Conservation (phyloP, 106 monocot species). For the Amphibolis antarctica region DNA sequence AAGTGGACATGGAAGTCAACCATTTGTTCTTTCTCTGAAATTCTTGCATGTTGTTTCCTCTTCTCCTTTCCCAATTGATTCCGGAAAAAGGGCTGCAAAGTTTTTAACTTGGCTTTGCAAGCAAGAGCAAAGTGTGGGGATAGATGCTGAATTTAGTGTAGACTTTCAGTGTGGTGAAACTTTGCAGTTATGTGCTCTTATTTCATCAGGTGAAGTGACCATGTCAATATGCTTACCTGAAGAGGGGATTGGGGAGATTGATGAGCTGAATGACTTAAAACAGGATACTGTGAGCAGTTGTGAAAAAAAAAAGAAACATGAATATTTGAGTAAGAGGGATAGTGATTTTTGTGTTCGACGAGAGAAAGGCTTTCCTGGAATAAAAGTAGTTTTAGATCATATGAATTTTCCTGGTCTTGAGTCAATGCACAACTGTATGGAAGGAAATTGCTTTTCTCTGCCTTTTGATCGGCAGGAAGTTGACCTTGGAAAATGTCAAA, state of each 20-base stretch:
- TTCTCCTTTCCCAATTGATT: slow-evolving; percentile 83
- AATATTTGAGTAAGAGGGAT: slow-evolving; percentile 30
- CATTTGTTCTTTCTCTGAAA: slow-evolving; percentile 54
- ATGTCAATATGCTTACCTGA: slow-evolving; percentile 59
- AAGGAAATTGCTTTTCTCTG: slow-evolving; percentile 1
- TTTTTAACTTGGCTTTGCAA: slow-evolving; percentile 52
- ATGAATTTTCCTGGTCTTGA: slow-evolving; percentile 11
- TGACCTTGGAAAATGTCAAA: slow-evolving; percentile 3
- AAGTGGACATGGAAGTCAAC: slow-evolving; percentile 46
- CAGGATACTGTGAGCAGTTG: slow-evolving; percentile 12
- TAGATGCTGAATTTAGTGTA: slow-evolving; percentile 37
- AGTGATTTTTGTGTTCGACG: slow-evolving; percentile 43
- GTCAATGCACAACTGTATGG: not conserved
- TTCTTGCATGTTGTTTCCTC: slow-evolving; percentile 50
- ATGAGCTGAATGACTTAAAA: slow-evolving; percentile 23
- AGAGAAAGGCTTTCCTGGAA: slow-evolving; percentile 93
- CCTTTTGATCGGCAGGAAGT: not conserved
- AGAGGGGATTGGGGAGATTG: slow-evolving; percentile 76
- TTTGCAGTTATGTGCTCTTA: slow-evolving; percentile 64
- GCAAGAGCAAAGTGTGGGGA: slow-evolving; percentile 29
- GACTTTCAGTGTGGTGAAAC: slow-evolving; percentile 86
- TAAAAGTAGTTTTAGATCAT: slow-evolving; percentile 37
- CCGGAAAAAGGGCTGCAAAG: slow-evolving; percentile 59
- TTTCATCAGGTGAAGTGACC: slow-evolving; percentile 45
- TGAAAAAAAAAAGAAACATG: slow-evolving; percentile 39